phyloP scores from a whole-genome alignment of 495 filamentous ascomycete genomes.

The Neurospora sp. region DNA sequence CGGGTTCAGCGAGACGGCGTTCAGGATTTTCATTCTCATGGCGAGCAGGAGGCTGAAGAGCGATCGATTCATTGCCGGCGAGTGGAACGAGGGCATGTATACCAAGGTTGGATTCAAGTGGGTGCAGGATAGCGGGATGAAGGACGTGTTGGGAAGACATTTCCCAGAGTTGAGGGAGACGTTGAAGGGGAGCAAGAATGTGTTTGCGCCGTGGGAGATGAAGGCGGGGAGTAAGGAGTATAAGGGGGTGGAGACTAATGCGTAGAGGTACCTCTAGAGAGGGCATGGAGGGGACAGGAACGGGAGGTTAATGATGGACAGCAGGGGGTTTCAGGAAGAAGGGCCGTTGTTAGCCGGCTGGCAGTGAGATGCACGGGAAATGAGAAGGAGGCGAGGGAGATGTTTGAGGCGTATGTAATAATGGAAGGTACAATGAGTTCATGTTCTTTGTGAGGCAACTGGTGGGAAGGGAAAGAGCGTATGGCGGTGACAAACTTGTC shows the following conservation, averaged over 20 bases:
- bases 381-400: not conserved
- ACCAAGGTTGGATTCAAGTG: slow-evolving; percentile 30
- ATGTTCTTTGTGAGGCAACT: not conserved
- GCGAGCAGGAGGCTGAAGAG: slow-evolving; percentile 28
- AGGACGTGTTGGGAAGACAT: slow-evolving; percentile 23
- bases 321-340: not conserved
- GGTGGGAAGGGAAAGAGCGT: not conserved
- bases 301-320: no score
- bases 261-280: not conserved
- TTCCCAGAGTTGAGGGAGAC: slow-evolving; percentile 23
- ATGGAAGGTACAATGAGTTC: not conserved
- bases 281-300: no score
- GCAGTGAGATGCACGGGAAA: not conserved
- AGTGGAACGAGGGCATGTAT: slow-evolving; percentile 26
- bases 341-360: not conserved
- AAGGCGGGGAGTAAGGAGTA: slow-evolving; percentile 16
- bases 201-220: slow-evolving; percentile 31
- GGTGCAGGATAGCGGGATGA: slow-evolving; percentile 28
- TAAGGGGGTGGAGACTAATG: slow-evolving; percentile 18
- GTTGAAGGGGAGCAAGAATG: slow-evolving; percentile 19
- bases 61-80: slow-evolving; percentile 30
- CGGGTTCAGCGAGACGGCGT: slow-evolving; percentile 34
- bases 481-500: not conserved
- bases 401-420: not conserved
- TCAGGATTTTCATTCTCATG: slow-evolving; percentile 31